Percentiles rank a stretch among this genome's conserved stretches.
Evolutionary conservation across 2,329 filamentous ascomycete species (phyloP).

Genomic region (Talaromyces sp.): DNA sequence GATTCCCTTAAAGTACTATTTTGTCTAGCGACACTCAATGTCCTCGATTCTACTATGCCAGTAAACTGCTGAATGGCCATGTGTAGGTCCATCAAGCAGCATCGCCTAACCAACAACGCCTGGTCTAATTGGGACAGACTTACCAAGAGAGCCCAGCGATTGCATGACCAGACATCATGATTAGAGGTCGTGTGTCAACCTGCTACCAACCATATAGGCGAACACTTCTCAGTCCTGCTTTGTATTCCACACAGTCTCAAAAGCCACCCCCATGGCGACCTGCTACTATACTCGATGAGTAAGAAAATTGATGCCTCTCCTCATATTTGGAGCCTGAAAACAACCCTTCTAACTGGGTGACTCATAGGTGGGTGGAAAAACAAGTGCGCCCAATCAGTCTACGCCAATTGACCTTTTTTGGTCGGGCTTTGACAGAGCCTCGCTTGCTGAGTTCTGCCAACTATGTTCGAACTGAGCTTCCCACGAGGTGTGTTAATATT

Average conservation of each 20-base stretch:
- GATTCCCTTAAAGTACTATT: too few species aligned
- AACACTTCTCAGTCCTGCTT: conserved; percentile 21
- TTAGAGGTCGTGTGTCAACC: conserved; percentile 30
- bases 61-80: background rate
- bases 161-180: conserved; percentile 35
- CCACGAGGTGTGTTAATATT: conserved; percentile 58
- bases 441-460: conserved; percentile 92
- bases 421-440: conserved; percentile 82
- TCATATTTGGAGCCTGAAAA: background rate
- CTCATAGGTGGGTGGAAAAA: conserved; percentile 76
- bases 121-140: background rate
- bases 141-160: conserved; percentile 18
- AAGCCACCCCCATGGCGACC: conserved; percentile 54
- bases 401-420: conserved; percentile 95
- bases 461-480: conserved; percentile 92
- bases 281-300: conserved; percentile 57
- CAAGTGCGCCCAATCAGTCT: conserved; percentile 94
- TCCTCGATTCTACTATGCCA: background rate
- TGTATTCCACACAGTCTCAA: conserved; percentile 25
- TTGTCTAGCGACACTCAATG: too few species aligned
- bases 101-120: conserved; percentile 1
- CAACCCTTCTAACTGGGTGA: conserved; percentile 15
- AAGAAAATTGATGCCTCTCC: conserved; percentile 22
- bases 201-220: conserved; percentile 27
- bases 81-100: background rate